Conservation (phyloP, 2,329 filamentous ascomycete genomes). For the Phaeosphaeriaceae sp. region DNA sequence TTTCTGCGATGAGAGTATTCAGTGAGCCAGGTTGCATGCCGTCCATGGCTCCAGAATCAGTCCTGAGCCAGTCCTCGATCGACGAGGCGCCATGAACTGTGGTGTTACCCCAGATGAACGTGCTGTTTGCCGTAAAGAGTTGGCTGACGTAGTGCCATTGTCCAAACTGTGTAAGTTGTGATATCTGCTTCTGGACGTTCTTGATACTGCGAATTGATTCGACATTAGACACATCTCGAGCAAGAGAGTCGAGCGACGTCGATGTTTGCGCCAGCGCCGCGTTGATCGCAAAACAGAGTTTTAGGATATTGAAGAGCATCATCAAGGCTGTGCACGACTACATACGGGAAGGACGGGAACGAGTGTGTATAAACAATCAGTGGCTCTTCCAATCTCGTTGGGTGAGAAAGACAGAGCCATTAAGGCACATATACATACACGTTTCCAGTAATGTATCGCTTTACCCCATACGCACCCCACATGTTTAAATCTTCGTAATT, state of each 20-base stretch:
- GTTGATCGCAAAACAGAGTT: background rate
- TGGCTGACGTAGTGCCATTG: constrained; percentile 14
- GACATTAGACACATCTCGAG: constrained; percentile 21
- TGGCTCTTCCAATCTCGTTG: background rate
- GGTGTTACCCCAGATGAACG: constrained; percentile 25
- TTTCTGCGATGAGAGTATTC: constrained; percentile 28
- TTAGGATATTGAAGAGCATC: background rate
- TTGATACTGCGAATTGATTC: constrained; percentile 36
- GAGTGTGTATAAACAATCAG: background rate
- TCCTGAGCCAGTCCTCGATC: constrained; percentile 22
- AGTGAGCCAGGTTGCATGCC: constrained; percentile 23
- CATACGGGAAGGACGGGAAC: background rate
- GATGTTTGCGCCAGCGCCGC: background rate
- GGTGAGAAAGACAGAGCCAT: too few species aligned
- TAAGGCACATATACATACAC: too few species aligned
- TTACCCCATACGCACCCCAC: background rate
- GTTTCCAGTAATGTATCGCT: too few species aligned
- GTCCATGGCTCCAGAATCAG: constrained; percentile 26
- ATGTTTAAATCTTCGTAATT: background rate
- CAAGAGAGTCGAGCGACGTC: constrained; percentile 16
- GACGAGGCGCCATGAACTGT: constrained; percentile 14
- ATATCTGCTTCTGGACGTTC: constrained; percentile 25
- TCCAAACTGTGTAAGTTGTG: constrained; percentile 28
- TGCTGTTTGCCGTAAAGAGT: constrained; percentile 25
- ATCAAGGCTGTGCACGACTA: background rate